Percentiles rank a stretch among this genome's conserved stretches.
Conservation (phyloP, 1,139 yeast genomes). For the Zygotorulaspora mrakii region DNA sequence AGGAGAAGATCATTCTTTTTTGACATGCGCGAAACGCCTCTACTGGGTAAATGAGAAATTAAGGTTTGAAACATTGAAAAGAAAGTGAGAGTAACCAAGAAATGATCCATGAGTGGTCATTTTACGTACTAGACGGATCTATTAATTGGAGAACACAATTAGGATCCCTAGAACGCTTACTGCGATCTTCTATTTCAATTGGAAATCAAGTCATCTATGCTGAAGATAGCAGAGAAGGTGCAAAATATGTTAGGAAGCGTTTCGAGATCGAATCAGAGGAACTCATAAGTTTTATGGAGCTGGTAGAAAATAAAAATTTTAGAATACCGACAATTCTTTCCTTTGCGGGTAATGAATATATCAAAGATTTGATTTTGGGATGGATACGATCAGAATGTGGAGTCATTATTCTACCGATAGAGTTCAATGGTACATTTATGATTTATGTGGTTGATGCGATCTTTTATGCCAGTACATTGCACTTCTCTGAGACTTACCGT, state of each 20-base stretch:
- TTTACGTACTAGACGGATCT: constrained; percentile 18
- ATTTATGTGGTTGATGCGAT: constrained; percentile 28
- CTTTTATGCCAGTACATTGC: constrained; percentile 9
- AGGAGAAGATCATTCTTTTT: too few relatives aligned
- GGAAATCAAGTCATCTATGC: constrained; percentile 10
- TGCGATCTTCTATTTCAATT: constrained; percentile 13
- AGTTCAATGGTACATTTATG: constrained; percentile 25
- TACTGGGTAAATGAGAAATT: background rate
- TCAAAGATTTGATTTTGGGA: constrained; percentile 19
- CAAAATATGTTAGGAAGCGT: constrained; percentile 5
- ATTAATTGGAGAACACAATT: constrained; percentile 9
- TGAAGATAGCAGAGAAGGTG: constrained; percentile 7
- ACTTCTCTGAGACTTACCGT: constrained; percentile 12
- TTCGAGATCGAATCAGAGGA: constrained; percentile 7
- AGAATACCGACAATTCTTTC: constrained; percentile 19
- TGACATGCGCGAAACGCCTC: too few relatives aligned
- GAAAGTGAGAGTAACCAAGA: background rate
- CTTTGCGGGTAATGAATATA: constrained; percentile 18
- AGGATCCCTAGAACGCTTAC: constrained; percentile 12
- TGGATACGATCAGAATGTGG: constrained; percentile 32
- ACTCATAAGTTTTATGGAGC: constrained; percentile 1
- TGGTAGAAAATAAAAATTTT: constrained; percentile 3
- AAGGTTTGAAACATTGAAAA: too few relatives aligned
- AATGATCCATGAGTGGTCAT: constrained; percentile 24
- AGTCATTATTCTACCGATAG: constrained; percentile 24